Conservation (phyloP, 768 basidiomycete species). For the Leucogyrophana mollusca region DNA sequence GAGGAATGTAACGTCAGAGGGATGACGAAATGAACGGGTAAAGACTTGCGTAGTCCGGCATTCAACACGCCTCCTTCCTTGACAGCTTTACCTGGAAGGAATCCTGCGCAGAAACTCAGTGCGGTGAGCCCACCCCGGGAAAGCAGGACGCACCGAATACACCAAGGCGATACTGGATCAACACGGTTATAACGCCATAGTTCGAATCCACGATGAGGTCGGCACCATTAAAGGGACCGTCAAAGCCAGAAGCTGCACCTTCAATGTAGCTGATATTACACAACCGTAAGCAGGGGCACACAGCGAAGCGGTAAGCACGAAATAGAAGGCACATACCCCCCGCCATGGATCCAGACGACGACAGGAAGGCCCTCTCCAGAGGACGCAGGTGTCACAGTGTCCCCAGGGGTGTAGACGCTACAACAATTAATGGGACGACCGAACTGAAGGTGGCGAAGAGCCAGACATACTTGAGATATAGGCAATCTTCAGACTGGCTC, state of each 20-base stretch:
- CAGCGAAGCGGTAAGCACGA: background rate
- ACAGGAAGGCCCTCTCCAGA: constrained; percentile 22
- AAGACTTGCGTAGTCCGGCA: constrained; percentile 43
- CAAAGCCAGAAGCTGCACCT: constrained; percentile 13
- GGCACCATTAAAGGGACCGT: constrained; percentile 17
- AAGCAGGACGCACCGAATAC: constrained; percentile 19
- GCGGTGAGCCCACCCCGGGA: too few relatives aligned
- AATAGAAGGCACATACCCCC: constrained; percentile 19
- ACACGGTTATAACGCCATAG: constrained; percentile 23
- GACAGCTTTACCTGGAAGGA: constrained; percentile 41
- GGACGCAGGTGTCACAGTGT: background rate
- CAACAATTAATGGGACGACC: too few relatives aligned
- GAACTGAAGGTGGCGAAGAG: too few relatives aligned
- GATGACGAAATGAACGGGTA: background rate
- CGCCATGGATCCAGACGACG: constrained; percentile 35
- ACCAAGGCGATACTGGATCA: constrained; percentile 35
- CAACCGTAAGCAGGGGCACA: background rate
- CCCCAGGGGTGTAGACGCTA: constrained; percentile 31
- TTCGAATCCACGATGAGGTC: constrained; percentile 25
- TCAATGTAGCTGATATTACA: constrained; percentile 22
- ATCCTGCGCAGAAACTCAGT: constrained; percentile 37
- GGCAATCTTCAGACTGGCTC: constrained; percentile 26
- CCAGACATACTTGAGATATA: constrained; percentile 27
- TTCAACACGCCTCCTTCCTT: constrained; percentile 44
- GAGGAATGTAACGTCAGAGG: background rate